Evolutionary conservation across 495 filamentous ascomycete genomes (phyloP), one percentile per base, ranked within the genome.

Genomic region (Amphirosellinia nigrospora): DNA sequence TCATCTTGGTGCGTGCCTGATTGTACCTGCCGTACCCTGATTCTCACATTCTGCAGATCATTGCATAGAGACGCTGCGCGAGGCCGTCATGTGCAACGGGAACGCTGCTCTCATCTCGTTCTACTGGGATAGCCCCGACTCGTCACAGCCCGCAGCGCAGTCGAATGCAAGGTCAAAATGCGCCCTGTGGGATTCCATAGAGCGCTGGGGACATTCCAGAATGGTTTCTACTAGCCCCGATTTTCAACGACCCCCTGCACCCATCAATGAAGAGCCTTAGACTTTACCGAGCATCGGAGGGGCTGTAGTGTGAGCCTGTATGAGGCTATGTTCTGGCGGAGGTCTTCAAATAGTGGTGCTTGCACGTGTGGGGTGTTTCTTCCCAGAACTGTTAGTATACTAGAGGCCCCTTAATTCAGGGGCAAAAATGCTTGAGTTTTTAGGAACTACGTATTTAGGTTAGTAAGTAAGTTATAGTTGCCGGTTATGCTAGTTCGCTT

Each of bases 131-230:
- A 48, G 50, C 65, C 19, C 36, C 11, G 48, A 26, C 21, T 26
- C 38, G 23, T 13, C 10, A 32, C 45, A 39, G 46, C 71, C 67
- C 2, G 67, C 61, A 3, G 36, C 71, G 13, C 64, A 66, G 53
- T 70, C 71, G 3, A 66, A 61, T 55, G 26, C 66, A 41, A 56
- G 50, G 16, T 56, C 67, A 11, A 43, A 66, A 1, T 73, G 71
- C 62, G 71, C 56, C 21, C 28, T 53, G 30, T 73, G 71, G 71
- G 56, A 58, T 19, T 52, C 67, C 4, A 46, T 73, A 9, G 71
- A 73, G 46, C 41, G n/a, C 16, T 73, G 71, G 71, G 63, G 32
- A 16, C 16, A 41, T 38, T 63, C 60, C 13, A 34, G 53, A 56
- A 56, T 56, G 53, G 53, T 56, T 30, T 56, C 53, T 34, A 56